Percentiles rank a stretch among this genome's conserved stretches.
Conservation (phyloP, 2,329 filamentous ascomycete species). For the Daldinia sp. region DNA sequence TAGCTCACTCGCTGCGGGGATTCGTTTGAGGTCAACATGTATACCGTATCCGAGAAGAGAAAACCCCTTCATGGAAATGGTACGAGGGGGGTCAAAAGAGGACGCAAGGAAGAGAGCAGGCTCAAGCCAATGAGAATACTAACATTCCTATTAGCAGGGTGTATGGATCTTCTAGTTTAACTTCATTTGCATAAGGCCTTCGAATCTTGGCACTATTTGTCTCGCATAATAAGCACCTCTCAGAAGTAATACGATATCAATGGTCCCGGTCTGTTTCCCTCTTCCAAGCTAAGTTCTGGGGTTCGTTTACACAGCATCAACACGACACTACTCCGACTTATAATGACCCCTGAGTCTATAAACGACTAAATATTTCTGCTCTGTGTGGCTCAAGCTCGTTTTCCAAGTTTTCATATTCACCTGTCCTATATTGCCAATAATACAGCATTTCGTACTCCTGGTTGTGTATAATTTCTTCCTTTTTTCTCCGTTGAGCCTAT, state of each 20-base stretch:
- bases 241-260: conserved; percentile 35
- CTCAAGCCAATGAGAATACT: conserved; percentile 8
- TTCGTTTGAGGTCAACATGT: neutral
- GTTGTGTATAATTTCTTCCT: conserved; percentile 5
- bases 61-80: neutral
- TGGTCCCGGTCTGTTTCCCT: conserved; percentile 14
- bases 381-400: conserved; percentile 9
- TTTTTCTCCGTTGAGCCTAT: neutral
- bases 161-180: conserved; percentile 5
- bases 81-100: neutral
- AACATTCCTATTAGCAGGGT: conserved; percentile 16
- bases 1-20: conserved; percentile 14
- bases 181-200: conserved; percentile 6
- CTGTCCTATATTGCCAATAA: conserved; percentile 4
- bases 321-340: conserved; percentile 20
- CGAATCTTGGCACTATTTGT: conserved; percentile 8
- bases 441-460: conserved; percentile 11
- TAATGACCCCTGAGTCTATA: conserved; percentile 28
- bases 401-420: neutral
- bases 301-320: conserved; percentile 28
- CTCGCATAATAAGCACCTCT: conserved; percentile 14
- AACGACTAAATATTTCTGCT: conserved; percentile 18
- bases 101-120: conserved; percentile 11
- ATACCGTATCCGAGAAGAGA: conserved; percentile 12
- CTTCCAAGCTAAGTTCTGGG: conserved; percentile 15